Evolutionary conservation across 2,329 filamentous ascomycete genomes (phyloP), one percentile per base, ranked within the genome.

Genomic region (Apiospora rasikravindrae): DNA sequence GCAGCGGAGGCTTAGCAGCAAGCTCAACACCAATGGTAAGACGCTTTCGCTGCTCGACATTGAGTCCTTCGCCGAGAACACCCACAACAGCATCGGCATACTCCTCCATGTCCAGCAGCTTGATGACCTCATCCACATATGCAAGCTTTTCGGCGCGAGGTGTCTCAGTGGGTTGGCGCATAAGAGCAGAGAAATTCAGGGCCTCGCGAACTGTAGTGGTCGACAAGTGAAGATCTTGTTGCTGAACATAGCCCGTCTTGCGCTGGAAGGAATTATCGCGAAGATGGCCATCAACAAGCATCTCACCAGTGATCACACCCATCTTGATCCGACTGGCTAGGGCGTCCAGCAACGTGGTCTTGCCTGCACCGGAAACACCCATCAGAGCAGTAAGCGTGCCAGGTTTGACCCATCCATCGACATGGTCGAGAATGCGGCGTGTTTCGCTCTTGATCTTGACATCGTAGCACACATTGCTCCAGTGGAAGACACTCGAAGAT

Each of bases 11-110:
- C 84, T 96, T 98, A 8, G 96, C 96, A 57, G 94, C 95, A 33
- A 98, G 88, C 81, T 98, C 96, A n/a, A 98, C 95, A 82, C 94
- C 96, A 74, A 98, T 98, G 0, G 95, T 98, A 8, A 98, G 88
- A 78, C 94, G 93, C 82, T 92, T 92, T 69, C 90, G 86, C 81
- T 92, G 90, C 77, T 92, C 90, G 19, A 91, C 89, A 78, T 94
- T 94, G 49, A 94, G 88, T 82, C 94, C 95, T 85, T 97, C 94
- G 74, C 95, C 95, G 7, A 94, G 94, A 40, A 97, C 92, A 87
- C 95, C 96, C 71, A 98, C 94, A 64, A 98, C 88, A 22, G 95
- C 95, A 80, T 97, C 95, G 19, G 95, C 94, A 77, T 96, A 97
- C 70, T 94, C 90, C 75, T 94, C 88, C 94, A 98, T 97, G 67